Conservation (phyloP, 306 rosid genomes). For the Gastrolobium bilobum region DNA sequence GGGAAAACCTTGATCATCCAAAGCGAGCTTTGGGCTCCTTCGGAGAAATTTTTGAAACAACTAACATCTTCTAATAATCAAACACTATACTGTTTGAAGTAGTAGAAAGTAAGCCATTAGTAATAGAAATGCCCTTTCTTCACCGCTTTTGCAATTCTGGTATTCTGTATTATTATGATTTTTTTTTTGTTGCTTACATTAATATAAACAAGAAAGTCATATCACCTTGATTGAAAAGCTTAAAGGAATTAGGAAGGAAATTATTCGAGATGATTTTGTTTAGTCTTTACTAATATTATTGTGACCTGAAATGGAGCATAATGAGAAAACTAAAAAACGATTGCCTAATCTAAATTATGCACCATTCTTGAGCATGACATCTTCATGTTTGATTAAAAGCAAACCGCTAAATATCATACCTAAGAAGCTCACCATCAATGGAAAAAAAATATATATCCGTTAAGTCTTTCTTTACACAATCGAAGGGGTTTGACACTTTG, state of each 20-base stretch:
- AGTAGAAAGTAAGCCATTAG: slow-evolving; percentile 38
- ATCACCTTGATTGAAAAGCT: slow-evolving; percentile 8
- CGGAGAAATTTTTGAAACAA: slow-evolving; percentile 35
- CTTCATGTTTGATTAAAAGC: neutral
- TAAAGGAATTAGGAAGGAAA: neutral
- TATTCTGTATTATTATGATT: neutral
- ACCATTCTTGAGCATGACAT: neutral
- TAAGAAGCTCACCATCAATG: no score
- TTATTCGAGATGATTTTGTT: neutral
- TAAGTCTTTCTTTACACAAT: no score
- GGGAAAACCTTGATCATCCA: slow-evolving; percentile 41
- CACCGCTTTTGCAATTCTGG: neutral
- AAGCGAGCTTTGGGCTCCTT: slow-evolving; percentile 48
- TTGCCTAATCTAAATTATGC: neutral
- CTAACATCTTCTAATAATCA: slow-evolving; percentile 20
- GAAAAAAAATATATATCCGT: no score
- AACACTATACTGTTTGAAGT: slow-evolving; percentile 38
- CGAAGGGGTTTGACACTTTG: no score
- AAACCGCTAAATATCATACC: no score
- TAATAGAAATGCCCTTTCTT: slow-evolving; percentile 19
- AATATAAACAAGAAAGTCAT: neutral
- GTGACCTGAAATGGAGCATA: neutral
- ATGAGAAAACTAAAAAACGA: neutral
- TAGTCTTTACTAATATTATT: neutral
- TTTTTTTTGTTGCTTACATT: neutral